phyloP scores from a whole-genome alignment of 805 yeast genomes.

The Blastobotrys peoriensis region DNA sequence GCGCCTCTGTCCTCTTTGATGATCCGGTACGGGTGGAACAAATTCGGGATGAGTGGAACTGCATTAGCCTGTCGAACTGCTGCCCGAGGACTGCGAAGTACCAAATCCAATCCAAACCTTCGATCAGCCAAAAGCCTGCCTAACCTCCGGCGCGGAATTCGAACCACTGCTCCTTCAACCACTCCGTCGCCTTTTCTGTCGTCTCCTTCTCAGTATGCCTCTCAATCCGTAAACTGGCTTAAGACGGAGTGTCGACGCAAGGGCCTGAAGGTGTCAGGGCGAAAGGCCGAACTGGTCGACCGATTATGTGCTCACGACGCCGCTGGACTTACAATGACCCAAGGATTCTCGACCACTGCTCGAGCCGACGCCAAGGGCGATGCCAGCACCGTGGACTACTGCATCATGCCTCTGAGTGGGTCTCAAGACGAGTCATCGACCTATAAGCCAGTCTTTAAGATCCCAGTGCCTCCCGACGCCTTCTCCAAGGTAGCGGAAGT shows the following conservation, averaged over 20 bases:
- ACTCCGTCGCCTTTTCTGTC: constrained; percentile 29
- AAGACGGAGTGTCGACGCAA: constrained; percentile 54
- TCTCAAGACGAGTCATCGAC: neutral
- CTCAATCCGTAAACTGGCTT: constrained; percentile 49
- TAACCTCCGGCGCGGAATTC: constrained; percentile 19
- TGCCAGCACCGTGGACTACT: constrained; percentile 32
- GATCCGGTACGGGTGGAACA: neutral
- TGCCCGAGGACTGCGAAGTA: constrained; percentile 19
- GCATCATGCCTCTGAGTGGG: constrained; percentile 24
- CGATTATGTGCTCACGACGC: constrained; percentile 23
- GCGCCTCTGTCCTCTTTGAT: too few relatives aligned
- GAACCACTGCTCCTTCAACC: constrained; percentile 25
- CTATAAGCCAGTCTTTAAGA: constrained; percentile 21
- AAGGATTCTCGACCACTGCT: constrained; percentile 18
- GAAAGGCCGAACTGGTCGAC: constrained; percentile 49
- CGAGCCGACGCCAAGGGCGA: constrained; percentile 28
- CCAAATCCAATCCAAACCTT: constrained; percentile 9
- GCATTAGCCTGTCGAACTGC: constrained; percentile 7
- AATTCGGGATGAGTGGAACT: neutral
- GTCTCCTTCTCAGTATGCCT: constrained; percentile 23
- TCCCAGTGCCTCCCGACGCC: constrained; percentile 28
- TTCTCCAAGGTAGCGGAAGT: constrained; percentile 11
- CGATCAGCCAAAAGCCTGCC: constrained; percentile 19
- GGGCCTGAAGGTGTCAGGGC: constrained; percentile 58
- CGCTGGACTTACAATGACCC: neutral